Evolutionary conservation across 495 filamentous ascomycete species (phyloP).

Genomic region (Podospora sp.): DNA sequence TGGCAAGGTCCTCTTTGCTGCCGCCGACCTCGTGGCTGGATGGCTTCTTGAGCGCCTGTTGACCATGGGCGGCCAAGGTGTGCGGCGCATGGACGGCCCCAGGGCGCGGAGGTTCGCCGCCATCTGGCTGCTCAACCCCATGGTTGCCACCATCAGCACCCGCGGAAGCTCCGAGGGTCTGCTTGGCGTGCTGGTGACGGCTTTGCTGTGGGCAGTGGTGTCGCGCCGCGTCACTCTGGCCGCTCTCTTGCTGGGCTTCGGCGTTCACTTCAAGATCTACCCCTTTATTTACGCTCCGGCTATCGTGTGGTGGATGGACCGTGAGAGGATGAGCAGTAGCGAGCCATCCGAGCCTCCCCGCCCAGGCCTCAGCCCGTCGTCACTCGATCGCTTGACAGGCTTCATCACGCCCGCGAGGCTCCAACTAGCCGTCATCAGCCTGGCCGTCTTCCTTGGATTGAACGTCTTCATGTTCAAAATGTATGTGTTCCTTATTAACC

Average conservation of each 20-base stretch:
- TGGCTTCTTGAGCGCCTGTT: conserved; percentile 66
- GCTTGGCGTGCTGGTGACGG: conserved; percentile 78
- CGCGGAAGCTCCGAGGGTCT: conserved; percentile 91
- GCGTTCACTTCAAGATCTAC: conserved; percentile 98
- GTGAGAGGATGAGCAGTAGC: conserved; percentile 38
- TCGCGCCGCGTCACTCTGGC: conserved; percentile 61
- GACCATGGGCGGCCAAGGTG: conserved; percentile 20
- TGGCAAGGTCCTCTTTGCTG: conserved; percentile 85
- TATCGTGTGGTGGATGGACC: conserved; percentile 86
- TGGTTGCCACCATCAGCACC: conserved; percentile 96
- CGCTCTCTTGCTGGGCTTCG: conserved; percentile 75
- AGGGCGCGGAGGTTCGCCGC: conserved; percentile 71
- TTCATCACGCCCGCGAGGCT: conserved; percentile 68
- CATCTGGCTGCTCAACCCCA: conserved; percentile 94
- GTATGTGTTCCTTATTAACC: conserved; percentile 46
- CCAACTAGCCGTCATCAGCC: conserved; percentile 62
- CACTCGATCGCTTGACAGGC: conserved; percentile 32
- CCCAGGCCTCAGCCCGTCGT: background rate
- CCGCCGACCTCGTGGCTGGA: conserved; percentile 81
- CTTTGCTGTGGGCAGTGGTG: conserved; percentile 78
- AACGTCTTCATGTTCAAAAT: conserved; percentile 76
- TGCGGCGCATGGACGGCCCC: conserved; percentile 31
- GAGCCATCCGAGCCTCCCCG: background rate
- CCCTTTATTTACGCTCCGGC: conserved; percentile 91
- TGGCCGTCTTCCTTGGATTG: conserved; percentile 68